phyloP scores from a whole-genome alignment of 1,284 basidiomycete genomes.

The Cryptococcus sp. region DNA sequence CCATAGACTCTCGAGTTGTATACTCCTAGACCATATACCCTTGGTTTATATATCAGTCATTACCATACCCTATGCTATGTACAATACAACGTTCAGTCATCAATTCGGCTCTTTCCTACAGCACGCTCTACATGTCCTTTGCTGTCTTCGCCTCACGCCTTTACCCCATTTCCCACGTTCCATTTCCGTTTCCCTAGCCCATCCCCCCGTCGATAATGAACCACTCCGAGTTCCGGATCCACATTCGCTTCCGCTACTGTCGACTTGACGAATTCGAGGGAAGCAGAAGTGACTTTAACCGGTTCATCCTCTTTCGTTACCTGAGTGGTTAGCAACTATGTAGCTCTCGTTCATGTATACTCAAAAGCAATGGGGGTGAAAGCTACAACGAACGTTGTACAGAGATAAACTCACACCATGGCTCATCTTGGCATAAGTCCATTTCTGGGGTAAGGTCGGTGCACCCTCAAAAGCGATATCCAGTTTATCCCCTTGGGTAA shows the following conservation, averaged over 20 bases:
- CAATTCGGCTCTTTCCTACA: too few relatives aligned
- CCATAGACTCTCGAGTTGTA: too few relatives aligned
- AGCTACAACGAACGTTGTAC: neutral
- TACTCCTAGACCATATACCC: too few relatives aligned
- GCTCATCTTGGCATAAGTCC: constrained; percentile 28
- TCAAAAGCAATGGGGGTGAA: too few relatives aligned
- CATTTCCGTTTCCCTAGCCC: neutral
- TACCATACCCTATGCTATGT: too few relatives aligned
- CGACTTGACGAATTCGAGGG: constrained; percentile 43
- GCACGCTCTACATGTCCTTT: too few relatives aligned
- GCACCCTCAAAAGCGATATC: constrained; percentile 32
- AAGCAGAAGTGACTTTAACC: constrained; percentile 25
- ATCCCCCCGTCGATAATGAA: constrained; percentile 31
- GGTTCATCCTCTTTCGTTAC: constrained; percentile 1
- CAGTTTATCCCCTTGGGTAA: neutral
- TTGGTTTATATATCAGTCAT: too few relatives aligned
- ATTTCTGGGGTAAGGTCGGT: constrained; percentile 29
- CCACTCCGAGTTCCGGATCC: constrained; percentile 41
- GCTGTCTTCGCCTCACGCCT: too few relatives aligned
- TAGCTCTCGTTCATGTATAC: too few relatives aligned
- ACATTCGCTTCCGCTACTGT: constrained; percentile 41
- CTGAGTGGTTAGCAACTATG: neutral
- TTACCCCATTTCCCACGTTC: neutral
- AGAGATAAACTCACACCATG: neutral
- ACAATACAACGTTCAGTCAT: too few relatives aligned